phyloP scores from a whole-genome alignment of 2,329 filamentous ascomycete species.

The Fusarium globosum region DNA sequence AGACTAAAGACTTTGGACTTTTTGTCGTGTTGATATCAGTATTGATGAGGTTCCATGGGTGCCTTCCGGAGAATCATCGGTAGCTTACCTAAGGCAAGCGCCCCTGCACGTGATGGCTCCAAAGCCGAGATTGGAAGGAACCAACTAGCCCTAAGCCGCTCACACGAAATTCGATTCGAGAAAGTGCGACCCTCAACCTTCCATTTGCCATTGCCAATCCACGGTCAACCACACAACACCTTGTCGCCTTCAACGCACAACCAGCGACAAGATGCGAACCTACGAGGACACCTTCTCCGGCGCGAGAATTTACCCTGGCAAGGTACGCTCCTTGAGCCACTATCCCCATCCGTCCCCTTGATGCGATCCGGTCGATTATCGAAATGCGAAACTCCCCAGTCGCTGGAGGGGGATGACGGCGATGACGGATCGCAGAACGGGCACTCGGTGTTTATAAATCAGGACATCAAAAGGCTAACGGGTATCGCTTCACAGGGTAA shows the following conservation, averaged over 20 bases:
- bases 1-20: not conserved
- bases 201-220: constrained; percentile 51
- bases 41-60: not conserved
- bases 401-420: constrained; percentile 13
- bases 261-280: constrained; percentile 69
- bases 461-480: constrained; percentile 46
- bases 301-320: constrained; percentile 75
- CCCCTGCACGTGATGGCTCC: constrained; percentile 47
- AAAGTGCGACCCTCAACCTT: constrained; percentile 53
- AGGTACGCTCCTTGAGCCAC: constrained; percentile 60
- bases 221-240: constrained; percentile 55
- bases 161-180: constrained; percentile 44
- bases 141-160: no score
- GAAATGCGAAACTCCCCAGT: constrained; percentile 31
- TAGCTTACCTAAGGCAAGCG: constrained; percentile 14
- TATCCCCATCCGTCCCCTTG: constrained; percentile 13
- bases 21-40: not conserved
- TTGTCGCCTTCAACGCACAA: constrained; percentile 55
- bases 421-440: constrained; percentile 29
- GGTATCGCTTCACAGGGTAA: constrained; percentile 77
- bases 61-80: not conserved
- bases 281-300: constrained; percentile 75
- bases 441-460: constrained; percentile 14
- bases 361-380: constrained; percentile 41
- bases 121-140: not conserved